These are phyloP conservation scores for Penstemon newberryi DNA, from an alignment of 257 asterid genomes.

Conservation along the genomic window DNA sequence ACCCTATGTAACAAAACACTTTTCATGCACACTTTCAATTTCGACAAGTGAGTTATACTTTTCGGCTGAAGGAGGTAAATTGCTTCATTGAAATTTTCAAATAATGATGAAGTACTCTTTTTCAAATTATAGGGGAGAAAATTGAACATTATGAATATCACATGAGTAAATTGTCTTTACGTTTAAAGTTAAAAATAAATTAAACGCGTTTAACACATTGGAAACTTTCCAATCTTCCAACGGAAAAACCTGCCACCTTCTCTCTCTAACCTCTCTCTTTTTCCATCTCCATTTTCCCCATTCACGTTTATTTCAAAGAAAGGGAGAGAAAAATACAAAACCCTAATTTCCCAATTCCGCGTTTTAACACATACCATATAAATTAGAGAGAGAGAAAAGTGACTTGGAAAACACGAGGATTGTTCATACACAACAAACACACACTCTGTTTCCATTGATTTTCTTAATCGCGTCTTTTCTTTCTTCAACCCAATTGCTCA, in stretches of 20 bases:
- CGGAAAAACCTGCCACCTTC: conserved; percentile 43
- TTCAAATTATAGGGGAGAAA: not conserved
- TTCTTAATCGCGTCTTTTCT: not conserved
- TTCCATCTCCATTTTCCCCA: not conserved
- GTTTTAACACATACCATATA: not conserved
- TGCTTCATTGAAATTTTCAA: too few species aligned
- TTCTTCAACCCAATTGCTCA: conserved; percentile 8
- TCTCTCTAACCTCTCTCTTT: conserved; percentile 16
- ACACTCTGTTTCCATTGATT: conserved; percentile 23
- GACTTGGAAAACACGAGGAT: conserved; percentile 9
- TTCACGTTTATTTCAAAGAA: conserved; percentile 26
- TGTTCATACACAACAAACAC: conserved; percentile 7
- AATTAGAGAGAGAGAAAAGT: not conserved
- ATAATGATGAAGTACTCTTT: not conserved
- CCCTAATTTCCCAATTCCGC: conserved; percentile 8
- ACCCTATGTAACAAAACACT: too few species aligned
- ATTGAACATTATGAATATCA: not conserved
- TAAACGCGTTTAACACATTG: conserved; percentile 27
- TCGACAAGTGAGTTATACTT: too few species aligned
- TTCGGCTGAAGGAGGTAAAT: too few species aligned
- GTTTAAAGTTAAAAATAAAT: not conserved
- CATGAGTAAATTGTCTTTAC: not conserved
- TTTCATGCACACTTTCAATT: too few species aligned
- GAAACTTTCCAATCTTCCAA: conserved; percentile 25
- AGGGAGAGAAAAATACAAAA: conserved; percentile 24